phyloP scores from a whole-genome alignment of 192 early-diverging fungal species.

The Kappamyces sp. region DNA sequence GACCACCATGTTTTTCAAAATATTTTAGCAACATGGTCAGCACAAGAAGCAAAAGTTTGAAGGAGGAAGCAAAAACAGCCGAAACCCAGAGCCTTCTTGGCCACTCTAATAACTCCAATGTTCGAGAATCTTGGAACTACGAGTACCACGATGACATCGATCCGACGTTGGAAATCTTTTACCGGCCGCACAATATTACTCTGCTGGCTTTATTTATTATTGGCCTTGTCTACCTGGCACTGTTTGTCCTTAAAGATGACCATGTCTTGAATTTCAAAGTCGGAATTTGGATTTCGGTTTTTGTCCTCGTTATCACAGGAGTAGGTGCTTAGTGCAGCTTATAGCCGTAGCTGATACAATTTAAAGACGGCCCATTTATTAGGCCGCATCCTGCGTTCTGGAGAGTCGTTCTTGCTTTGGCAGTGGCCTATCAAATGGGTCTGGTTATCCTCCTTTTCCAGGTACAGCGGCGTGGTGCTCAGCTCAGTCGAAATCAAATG shows the following conservation, averaged over 20 bases:
- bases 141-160: constrained; percentile 36
- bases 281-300: constrained; percentile 22
- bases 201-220: constrained; percentile 29
- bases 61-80: no score
- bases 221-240: constrained; percentile 32
- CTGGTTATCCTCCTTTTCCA: constrained; percentile 88
- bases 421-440: constrained; percentile 82
- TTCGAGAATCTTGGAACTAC: constrained; percentile 31
- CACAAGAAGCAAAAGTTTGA: no score
- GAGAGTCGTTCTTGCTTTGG: constrained; percentile 77
- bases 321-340: constrained; percentile 25
- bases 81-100: no score
- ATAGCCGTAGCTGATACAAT: constrained; percentile 46
- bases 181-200: constrained; percentile 36
- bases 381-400: constrained; percentile 91
- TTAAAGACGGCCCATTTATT: constrained; percentile 90
- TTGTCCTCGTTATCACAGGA: constrained; percentile 71
- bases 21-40: no score
- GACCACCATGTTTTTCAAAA: no score
- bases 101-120: neutral
- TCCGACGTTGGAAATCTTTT: constrained; percentile 39
- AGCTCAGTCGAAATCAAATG: constrained; percentile 74
- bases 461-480: constrained; percentile 32
- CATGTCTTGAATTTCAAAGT: constrained; percentile 39
- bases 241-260: constrained; percentile 30